Percentiles rank a stretch among this genome's conserved stretches.
Evolutionary conservation across 257 asterid genomes (phyloP).

Genomic region (Linderniella brevidens): DNA sequence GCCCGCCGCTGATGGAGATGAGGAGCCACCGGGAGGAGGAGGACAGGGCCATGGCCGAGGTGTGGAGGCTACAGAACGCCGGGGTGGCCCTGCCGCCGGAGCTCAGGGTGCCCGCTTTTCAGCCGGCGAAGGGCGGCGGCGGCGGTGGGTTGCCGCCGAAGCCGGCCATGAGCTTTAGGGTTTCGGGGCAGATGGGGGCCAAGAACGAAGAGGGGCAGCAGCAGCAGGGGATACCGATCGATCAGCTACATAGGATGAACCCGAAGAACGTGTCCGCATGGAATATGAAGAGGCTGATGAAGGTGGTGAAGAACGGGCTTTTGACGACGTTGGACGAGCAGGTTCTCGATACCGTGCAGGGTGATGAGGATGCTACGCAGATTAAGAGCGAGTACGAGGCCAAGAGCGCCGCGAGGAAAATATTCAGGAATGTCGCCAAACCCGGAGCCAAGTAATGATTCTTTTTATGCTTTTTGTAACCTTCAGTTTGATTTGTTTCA

Average conservation of each 20-base stretch:
- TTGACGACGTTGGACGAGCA: conserved; percentile 69
- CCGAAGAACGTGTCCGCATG: conserved; percentile 77
- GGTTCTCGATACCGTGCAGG: conserved; percentile 26
- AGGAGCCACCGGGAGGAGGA: conserved; percentile 45
- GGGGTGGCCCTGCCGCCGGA: conserved; percentile 74
- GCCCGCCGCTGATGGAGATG: conserved; percentile 53
- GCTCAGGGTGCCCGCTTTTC: conserved; percentile 23
- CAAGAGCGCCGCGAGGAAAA: conserved; percentile 71
- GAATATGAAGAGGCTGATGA: conserved; percentile 88
- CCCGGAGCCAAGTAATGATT: conserved; percentile 57
- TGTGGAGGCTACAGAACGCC: conserved; percentile 52
- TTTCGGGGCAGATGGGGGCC: conserved; percentile 28
- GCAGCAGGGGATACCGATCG: conserved; percentile 45
- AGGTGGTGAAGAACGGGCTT: conserved; percentile 52
- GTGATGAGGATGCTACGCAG: conserved; percentile 51
- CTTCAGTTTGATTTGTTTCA: neutral
- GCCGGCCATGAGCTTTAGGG: conserved; percentile 31
- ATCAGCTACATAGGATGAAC: conserved; percentile 54
- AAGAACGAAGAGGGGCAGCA: conserved; percentile 32
- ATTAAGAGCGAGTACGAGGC: conserved; percentile 82
- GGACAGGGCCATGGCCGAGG: conserved; percentile 49
- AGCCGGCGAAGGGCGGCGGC: conserved; percentile 12
- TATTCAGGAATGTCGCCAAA: conserved; percentile 72
- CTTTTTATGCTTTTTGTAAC: neutral
- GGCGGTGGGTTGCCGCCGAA: conserved; percentile 42